Base-by-base conservation (phyloP, 495 filamentous ascomycete genomes). In the Podospora fimiseda region DNA sequence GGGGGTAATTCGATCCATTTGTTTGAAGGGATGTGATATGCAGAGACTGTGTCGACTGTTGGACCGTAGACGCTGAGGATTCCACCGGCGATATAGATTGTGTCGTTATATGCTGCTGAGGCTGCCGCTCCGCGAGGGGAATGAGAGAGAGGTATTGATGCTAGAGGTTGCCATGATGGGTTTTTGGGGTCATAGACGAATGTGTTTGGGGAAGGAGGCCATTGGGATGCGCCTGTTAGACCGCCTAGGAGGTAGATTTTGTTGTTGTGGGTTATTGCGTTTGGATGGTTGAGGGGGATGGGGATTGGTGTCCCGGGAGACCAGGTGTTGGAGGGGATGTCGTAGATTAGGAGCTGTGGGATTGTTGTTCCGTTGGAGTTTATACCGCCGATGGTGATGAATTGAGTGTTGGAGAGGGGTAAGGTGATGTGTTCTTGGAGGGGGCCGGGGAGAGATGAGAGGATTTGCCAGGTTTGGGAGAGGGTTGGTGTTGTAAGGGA, bases 151-250 rank as follows among this genome's bases (percentile, higher is more conserved):
- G 64, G 62, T 59, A 67, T 57, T 7, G 63, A 24, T 1, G 47
- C 37, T 6, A 67, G 22, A 3, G 45, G 9, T 3, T 21, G 43
- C 68, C 62, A 67, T n/a, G n/a, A n/a, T n/a, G 21, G 5, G 49
- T 22, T 33, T 33, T 11, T 5, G 27, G 27, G 86, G 81, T 30
- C 90, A 75, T 63, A 92, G 86, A 53, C 90, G 64, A 54, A 83
- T n/a, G 27, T 69, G 50, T 41, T 64, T 52, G 23, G 68, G 53
- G 11, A 76, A 59, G 23, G 73, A 64, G 62, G 60, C 63, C 79
- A 77, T 20, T 95, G 93, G 40, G 88, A 88, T 73, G 94, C 88
- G 44, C 89, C 89, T 2, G 89, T 88, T 4, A 90, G 94, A 67
- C 95, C 90, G 57, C 79, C 70, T 38, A 96, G 70, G 43, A 85